These are phyloP conservation scores for Kodamaea arcana DNA, from an alignment of 1,139 yeast species.

Conservation along the genomic window DNA sequence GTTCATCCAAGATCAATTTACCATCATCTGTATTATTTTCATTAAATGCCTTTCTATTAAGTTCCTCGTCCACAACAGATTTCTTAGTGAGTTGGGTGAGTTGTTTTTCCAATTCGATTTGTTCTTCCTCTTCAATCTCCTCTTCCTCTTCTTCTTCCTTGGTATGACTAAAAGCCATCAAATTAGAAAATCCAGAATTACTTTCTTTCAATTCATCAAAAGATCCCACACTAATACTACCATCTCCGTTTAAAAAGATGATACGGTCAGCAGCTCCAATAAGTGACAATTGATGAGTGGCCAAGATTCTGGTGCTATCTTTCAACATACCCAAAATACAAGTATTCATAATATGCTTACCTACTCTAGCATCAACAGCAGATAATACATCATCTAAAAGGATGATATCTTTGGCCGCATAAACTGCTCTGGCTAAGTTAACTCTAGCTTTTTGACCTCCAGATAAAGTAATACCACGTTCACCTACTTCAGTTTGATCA, in stretches of 20 bases:
- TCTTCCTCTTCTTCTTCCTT: constrained; percentile 17
- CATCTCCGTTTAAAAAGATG: constrained; percentile 65
- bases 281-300: constrained; percentile 79
- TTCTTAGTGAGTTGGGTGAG: constrained; percentile 29
- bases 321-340: constrained; percentile 60
- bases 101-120: constrained; percentile 13
- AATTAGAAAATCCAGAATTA: constrained; percentile 45
- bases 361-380: constrained; percentile 92
- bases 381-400: constrained; percentile 81
- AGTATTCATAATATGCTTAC: constrained; percentile 70
- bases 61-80: constrained; percentile 17
- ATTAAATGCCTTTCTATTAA: constrained; percentile 15
- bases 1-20: constrained; percentile 24
- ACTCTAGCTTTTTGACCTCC: constrained; percentile 94
- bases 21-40: constrained; percentile 26
- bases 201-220: constrained; percentile 42
- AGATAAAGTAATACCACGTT: constrained; percentile 84
- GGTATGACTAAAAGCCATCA: constrained; percentile 47
- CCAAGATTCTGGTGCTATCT: constrained; percentile 67
- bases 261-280: constrained; percentile 66
- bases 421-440: constrained; percentile 80
- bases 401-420: constrained; percentile 59
- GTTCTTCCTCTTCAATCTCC: constrained; percentile 14
- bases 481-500: constrained; percentile 86
- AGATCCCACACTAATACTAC: constrained; percentile 58